Percentiles rank a stretch among this genome's conserved stretches.
These are phyloP conservation scores for Candida sp. DNA, from an alignment of 1,139 yeast genomes.

Conservation along the genomic window DNA sequence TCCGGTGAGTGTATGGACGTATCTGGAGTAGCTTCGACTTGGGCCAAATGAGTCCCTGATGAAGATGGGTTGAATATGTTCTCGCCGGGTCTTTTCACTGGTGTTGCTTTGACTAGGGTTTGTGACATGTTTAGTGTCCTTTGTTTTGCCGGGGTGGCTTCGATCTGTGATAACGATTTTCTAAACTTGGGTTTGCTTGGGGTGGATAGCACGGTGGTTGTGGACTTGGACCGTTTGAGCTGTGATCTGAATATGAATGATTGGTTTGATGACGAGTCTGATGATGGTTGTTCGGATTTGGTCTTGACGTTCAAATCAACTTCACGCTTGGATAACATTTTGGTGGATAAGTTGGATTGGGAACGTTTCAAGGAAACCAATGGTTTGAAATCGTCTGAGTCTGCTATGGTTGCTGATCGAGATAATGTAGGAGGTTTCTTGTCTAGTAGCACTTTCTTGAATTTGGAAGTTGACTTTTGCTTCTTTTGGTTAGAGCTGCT, in stretches of 20 bases:
- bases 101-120: conserved; percentile 11
- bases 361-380: conserved; percentile 42
- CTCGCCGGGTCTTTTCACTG: conserved; percentile 5
- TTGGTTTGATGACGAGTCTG: background rate
- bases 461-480: conserved; percentile 7
- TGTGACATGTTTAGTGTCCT: conserved; percentile 1
- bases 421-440: conserved; percentile 12
- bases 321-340: conserved; percentile 47
- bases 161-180: conserved; percentile 28
- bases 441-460: conserved; percentile 13
- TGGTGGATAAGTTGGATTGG: conserved; percentile 42
- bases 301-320: conserved; percentile 38
- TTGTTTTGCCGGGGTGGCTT: conserved; percentile 26
- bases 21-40: conserved; percentile 33
- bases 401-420: conserved; percentile 10
- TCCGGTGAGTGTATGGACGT: conserved; percentile 10
- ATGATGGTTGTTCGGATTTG: background rate
- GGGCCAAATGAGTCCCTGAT: too few relatives aligned
- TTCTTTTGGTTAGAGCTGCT: conserved; percentile 1
- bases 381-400: conserved; percentile 27
- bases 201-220: conserved; percentile 22
- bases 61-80: background rate
- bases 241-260: conserved; percentile 31
- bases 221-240: conserved; percentile 24
- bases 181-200: conserved; percentile 22